These are phyloP conservation scores for Macrophomina tecta DNA, from an alignment of 2,329 filamentous ascomycete species.

Conservation along the genomic window DNA sequence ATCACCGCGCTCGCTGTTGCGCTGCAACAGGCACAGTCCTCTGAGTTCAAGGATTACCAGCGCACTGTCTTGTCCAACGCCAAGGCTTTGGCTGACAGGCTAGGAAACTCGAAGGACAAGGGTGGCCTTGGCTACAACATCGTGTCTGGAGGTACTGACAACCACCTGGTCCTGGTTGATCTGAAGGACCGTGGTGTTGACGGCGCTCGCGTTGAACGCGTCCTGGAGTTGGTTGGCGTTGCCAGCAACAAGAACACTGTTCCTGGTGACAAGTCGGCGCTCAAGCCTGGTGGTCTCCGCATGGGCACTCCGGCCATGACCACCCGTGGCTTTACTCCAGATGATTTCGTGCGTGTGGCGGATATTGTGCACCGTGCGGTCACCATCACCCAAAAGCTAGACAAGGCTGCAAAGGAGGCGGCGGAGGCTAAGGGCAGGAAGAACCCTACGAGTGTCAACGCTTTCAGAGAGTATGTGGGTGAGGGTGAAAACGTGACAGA, in stretches of 20 bases:
- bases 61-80: slow-evolving; percentile 91
- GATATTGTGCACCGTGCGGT: slow-evolving; percentile 51
- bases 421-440: slow-evolving; percentile 46
- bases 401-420: slow-evolving; percentile 47
- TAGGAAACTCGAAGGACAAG: slow-evolving; percentile 72
- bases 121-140: slow-evolving; percentile 86
- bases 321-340: slow-evolving; percentile 87
- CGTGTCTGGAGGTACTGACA: slow-evolving; percentile 94
- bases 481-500: slow-evolving; percentile 50
- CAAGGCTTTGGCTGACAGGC: slow-evolving; percentile 79
- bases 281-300: slow-evolving; percentile 92
- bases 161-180: slow-evolving; percentile 95
- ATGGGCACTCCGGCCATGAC: slow-evolving; percentile 99
- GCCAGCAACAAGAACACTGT: slow-evolving; percentile 99
- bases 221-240: slow-evolving; percentile 98
- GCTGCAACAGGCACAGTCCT: slow-evolving; percentile 87
- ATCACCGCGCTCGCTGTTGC: slow-evolving; percentile 96
- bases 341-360: slow-evolving; percentile 79
- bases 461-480: slow-evolving; percentile 49
- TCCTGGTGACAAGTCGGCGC: slow-evolving; percentile 94
- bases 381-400: slow-evolving; percentile 48
- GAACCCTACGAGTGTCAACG: slow-evolving; percentile 46
- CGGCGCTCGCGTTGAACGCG: slow-evolving; percentile 91
- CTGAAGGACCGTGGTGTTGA: slow-evolving; percentile 86
- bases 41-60: slow-evolving; percentile 95